Base-by-base conservation (phyloP, 228 moss, liverwort and hornwort species). In the Sphagnum magellanicum region DNA sequence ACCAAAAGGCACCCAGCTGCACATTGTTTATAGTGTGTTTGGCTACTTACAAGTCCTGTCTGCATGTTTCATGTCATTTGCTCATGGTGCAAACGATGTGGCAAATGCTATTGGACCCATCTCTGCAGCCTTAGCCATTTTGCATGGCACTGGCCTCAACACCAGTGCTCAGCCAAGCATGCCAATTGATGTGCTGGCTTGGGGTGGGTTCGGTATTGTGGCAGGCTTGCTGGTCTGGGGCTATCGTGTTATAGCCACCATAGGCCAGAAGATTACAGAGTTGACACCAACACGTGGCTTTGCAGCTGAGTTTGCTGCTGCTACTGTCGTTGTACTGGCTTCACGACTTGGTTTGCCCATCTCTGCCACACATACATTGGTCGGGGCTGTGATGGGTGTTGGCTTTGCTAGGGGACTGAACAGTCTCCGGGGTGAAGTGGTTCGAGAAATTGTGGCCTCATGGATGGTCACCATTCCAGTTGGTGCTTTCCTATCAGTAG, bases 11-110 rank as follows among this genome's bases (percentile, higher is more conserved):
- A 95, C 87, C 32, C 95, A 95, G 55, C 69, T 95, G 72, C 81
- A 78, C 64, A 89, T 95, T 65, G 95, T 95, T 32, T 95, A 95
- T 71, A 89, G 92, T 68, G 86, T 92, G 4, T 95, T 95, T 50
- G 95, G 95, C 5, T 95, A 95, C 72, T 73, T 95, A 50, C 95
- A 95, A 73, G 90, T 95, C 61, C 77, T 95, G 50, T 95, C 95
- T 51, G 95, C 95, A 8, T 95, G 95, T 79, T 95, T 95, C 61
- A 95, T 95, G 95, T 95, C 95, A 5, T 95, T 95, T 48, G 95
- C 95, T 5, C 95, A 95, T 71, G 95, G 95, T 46, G 95, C 95
- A 5, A 95, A 95, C 60, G 95, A 95, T 70, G 95, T 95, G 5
- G 95, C 95, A 0, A 95, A 95, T 68, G 95, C 95, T 4, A 95